phyloP scores from a whole-genome alignment of 2,329 filamentous ascomycete species.

The Zasmidium citrigriseum region DNA sequence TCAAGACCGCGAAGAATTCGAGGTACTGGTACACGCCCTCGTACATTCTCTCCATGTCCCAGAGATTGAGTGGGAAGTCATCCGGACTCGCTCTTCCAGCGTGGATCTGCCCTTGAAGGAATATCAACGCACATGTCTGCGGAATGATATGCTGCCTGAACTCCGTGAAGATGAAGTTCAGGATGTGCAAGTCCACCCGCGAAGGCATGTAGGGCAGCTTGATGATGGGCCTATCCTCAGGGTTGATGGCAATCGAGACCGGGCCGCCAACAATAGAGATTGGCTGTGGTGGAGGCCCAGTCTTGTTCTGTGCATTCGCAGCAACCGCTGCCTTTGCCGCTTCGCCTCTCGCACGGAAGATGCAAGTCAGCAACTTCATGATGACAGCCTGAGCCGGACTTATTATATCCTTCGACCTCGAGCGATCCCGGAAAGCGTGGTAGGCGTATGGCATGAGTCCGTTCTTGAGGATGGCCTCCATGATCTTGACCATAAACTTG shows the following conservation, averaged over 20 bases:
- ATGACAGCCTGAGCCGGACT: constrained; percentile 93
- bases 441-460: constrained; percentile 90
- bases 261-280: not conserved
- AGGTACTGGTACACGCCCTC: constrained; percentile 93
- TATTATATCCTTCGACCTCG: constrained; percentile 84
- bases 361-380: constrained; percentile 84
- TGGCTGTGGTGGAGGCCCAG: constrained; percentile 9
- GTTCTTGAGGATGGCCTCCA: constrained; percentile 87
- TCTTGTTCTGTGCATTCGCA: constrained; percentile 20
- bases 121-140: constrained; percentile 91
- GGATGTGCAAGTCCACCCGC: constrained; percentile 63
- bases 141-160: constrained; percentile 92
- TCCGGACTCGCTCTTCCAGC: constrained; percentile 72
- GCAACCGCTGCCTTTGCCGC: constrained; percentile 34
- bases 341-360: constrained; percentile 68
- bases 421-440: constrained; percentile 76
- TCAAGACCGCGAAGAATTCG: constrained; percentile 87
- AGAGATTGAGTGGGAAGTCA: constrained; percentile 91
- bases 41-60: constrained; percentile 97
- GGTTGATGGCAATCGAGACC: constrained; percentile 6
- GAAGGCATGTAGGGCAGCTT: constrained; percentile 31
- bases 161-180: constrained; percentile 90
- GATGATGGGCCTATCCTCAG: constrained; percentile 4
- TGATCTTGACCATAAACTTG: constrained; percentile 93
- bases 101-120: constrained; percentile 86